Evolutionary conservation across 768 basidiomycete species (phyloP).

Genomic region (Mycena capillaripes): DNA sequence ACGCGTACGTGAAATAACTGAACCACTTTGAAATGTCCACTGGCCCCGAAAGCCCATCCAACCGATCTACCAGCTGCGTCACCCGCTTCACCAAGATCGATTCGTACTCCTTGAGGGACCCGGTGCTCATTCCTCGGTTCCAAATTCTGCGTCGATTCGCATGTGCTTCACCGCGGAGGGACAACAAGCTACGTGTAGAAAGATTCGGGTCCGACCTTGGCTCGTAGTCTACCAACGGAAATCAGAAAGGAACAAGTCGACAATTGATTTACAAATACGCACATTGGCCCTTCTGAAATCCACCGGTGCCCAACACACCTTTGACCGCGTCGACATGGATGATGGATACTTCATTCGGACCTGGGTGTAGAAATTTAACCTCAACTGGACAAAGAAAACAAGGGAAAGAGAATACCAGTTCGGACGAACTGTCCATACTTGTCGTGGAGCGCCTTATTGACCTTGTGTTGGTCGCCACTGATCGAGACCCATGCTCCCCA

Average conservation of each 20-base stretch:
- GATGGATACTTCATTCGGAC: constrained; percentile 34
- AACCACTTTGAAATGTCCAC: constrained; percentile 53
- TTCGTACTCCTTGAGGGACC: constrained; percentile 63
- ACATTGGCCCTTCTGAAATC: constrained; percentile 33
- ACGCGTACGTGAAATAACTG: constrained; percentile 55
- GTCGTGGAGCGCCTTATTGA: constrained; percentile 48
- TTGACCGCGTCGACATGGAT: constrained; percentile 35
- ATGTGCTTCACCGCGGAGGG: constrained; percentile 46
- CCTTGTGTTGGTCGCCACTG: constrained; percentile 46
- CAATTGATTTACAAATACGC: neutral
- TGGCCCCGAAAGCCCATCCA: constrained; percentile 38
- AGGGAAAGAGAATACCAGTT: constrained; percentile 40
- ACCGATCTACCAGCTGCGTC: constrained; percentile 54
- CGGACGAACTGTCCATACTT: constrained; percentile 54
- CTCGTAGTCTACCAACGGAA: constrained; percentile 24
- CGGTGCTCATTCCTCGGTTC: constrained; percentile 62
- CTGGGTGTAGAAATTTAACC: constrained; percentile 2
- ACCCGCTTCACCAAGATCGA: constrained; percentile 51
- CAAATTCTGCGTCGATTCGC: constrained; percentile 60
- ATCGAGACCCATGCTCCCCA: constrained; percentile 40
- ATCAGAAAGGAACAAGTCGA: neutral
- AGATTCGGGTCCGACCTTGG: constrained; percentile 15
- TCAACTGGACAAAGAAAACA: neutral
- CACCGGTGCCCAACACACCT: constrained; percentile 29
- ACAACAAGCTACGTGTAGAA: constrained; percentile 13